A percentile compares a stretch with the other conserved stretches of the same genome.
Evolutionary conservation across 2,329 filamentous ascomycete genomes (phyloP).

Genomic region (Cladosporium sp.): DNA sequence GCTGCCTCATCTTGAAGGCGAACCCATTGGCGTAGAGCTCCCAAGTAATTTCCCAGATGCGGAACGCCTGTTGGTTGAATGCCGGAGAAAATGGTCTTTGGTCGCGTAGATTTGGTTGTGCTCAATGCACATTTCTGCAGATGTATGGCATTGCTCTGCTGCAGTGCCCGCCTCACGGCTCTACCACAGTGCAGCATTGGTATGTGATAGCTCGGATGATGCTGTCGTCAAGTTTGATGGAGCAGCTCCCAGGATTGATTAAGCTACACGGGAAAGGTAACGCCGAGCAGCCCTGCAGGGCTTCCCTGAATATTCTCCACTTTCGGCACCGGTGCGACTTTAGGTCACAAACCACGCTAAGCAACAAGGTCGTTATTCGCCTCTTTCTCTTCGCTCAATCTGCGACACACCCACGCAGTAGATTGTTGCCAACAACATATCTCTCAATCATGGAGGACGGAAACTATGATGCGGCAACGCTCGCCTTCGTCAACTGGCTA

Average conservation of each 20-base stretch:
- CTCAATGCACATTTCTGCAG: constrained; percentile 10
- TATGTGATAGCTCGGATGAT: not conserved
- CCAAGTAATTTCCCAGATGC: constrained; percentile 92
- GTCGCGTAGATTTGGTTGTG: not conserved
- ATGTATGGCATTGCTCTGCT: not conserved
- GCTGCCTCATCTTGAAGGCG: constrained; percentile 64
- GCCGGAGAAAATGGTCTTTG: constrained; percentile 75
- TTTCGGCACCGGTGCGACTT: not conserved
- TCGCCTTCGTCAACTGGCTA: constrained; percentile 57
- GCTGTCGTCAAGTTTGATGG: not conserved
- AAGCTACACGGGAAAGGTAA: not conserved
- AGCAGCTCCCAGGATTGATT: not conserved
- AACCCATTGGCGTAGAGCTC: constrained; percentile 83
- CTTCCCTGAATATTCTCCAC: constrained; percentile 4
- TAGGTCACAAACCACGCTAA: not conserved
- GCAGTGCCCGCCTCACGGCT: constrained; percentile 3
- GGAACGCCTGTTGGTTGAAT: constrained; percentile 95
- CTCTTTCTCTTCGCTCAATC: constrained; percentile 11
- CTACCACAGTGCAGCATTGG: constrained; percentile 3
- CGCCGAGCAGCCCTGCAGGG: constrained; percentile 1
- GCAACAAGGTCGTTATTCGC: constrained; percentile 1
- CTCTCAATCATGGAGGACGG: constrained; percentile 21
- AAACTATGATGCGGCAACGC: constrained; percentile 36
- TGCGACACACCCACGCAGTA: not conserved
- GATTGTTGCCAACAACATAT: not conserved